These are phyloP conservation scores for Leishmania aethiopica DNA, from an alignment of 208 protist species.

Conservation along the genomic window DNA sequence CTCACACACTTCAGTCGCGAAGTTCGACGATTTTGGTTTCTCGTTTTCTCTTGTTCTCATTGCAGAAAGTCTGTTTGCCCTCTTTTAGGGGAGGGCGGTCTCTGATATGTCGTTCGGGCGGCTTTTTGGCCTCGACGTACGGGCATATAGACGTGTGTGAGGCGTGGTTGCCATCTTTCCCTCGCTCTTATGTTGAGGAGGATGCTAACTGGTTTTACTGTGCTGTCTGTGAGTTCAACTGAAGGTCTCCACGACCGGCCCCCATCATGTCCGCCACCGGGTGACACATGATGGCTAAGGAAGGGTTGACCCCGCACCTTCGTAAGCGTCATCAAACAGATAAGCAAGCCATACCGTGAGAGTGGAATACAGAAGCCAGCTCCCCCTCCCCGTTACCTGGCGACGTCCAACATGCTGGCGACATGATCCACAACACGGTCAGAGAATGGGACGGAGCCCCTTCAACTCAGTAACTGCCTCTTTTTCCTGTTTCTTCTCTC, in stretches of 20 bases:
- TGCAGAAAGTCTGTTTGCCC: neutral
- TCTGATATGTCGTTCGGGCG: neutral
- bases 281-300: neutral
- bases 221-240: neutral
- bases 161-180: neutral
- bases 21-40: neutral
- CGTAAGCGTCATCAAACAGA: neutral
- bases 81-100: neutral
- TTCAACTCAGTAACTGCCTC: neutral
- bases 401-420: neutral
- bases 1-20: neutral
- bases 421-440: neutral
- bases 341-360: neutral
- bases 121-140: neutral
- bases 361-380: neutral
- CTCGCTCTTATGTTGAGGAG: neutral
- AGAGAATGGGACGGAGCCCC: neutral
- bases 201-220: neutral
- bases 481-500: neutral
- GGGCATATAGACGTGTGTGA: neutral
- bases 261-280: neutral
- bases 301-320: neutral
- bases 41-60: neutral
- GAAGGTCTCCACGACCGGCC: neutral
- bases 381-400: neutral